Evolutionary conservation across 306 rosid species (phyloP).

Genomic region (Begonia masoniana): DNA sequence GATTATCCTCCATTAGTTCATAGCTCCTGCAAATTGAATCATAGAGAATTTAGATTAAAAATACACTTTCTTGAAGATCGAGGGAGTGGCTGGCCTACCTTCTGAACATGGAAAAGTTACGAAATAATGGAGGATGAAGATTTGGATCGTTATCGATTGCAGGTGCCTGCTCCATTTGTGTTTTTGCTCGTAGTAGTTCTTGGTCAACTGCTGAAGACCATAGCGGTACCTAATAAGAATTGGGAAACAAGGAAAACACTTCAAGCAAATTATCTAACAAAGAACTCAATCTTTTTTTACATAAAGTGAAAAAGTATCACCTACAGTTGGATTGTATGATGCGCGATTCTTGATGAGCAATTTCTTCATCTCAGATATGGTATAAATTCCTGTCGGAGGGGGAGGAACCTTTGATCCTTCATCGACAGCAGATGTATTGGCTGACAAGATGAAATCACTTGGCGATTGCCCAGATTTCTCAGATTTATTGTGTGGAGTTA

Average conservation of each 20-base stretch:
- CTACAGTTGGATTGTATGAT: slow-evolving; percentile 42
- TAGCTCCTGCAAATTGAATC: slow-evolving; percentile 52
- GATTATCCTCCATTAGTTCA: slow-evolving; percentile 75
- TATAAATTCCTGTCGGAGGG: slow-evolving; percentile 21
- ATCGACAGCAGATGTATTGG: slow-evolving; percentile 18
- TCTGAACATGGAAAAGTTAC: slow-evolving; percentile 63
- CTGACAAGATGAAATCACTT: slow-evolving; percentile 7
- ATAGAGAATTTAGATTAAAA: no score
- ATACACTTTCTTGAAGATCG: no score
- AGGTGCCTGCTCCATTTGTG: slow-evolving; percentile 68
- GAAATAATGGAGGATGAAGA: slow-evolving; percentile 58
- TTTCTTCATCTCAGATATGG: slow-evolving; percentile 58
- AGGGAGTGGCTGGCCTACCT: slow-evolving; percentile 24
- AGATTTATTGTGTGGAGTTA: slow-evolving; percentile 7
- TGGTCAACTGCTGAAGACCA: slow-evolving; percentile 58
- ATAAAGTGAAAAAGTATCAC: slow-evolving; percentile 9
- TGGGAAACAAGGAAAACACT: background rate
- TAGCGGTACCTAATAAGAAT: slow-evolving; percentile 39
- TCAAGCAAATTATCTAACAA: background rate
- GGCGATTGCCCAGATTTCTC: slow-evolving; percentile 25
- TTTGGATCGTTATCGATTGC: slow-evolving; percentile 24
- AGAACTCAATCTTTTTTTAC: slow-evolving; percentile 1
- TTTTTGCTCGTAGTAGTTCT: slow-evolving; percentile 38
- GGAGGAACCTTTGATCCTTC: slow-evolving; percentile 18
- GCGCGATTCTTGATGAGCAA: slow-evolving; percentile 35